phyloP scores from a whole-genome alignment of 2,329 filamentous ascomycete genomes.

The Magnaporthiopsis rhizophila region DNA sequence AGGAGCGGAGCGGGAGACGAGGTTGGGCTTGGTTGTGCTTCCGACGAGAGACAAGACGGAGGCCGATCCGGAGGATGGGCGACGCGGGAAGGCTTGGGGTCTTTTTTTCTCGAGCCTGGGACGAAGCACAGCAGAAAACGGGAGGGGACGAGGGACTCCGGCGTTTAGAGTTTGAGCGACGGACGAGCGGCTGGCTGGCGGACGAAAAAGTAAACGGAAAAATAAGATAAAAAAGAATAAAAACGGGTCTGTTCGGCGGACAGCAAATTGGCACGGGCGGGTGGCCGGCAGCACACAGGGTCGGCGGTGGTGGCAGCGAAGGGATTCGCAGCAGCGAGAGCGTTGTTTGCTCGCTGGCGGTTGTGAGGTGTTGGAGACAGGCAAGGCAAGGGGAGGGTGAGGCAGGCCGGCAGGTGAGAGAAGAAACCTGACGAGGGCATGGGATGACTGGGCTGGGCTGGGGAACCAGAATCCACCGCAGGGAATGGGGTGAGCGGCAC shows the following conservation, averaged over 20 bases:
- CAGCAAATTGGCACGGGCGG: neutral
- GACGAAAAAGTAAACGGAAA: neutral
- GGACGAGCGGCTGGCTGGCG: neutral
- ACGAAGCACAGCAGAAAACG: neutral
- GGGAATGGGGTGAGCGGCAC: conserved; percentile 5
- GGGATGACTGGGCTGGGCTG: conserved; percentile 3
- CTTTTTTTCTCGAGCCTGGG: neutral
- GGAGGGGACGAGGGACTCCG: neutral
- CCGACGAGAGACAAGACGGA: neutral
- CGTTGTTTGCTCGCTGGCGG: neutral
- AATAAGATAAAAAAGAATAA: neutral
- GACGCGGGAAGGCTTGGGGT: neutral
- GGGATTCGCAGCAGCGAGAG: conserved; percentile 1
- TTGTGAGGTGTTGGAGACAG: conserved; percentile 1
- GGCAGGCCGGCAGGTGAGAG: neutral
- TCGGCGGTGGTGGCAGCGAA: neutral
- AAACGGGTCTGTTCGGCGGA: neutral
- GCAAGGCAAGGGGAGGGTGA: conserved; percentile 2
- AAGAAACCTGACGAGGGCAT: conserved; percentile 3
- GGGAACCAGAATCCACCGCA: neutral
- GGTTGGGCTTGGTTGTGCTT: neutral
- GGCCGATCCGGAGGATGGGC: too few relatives aligned
- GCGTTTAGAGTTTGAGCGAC: conserved; percentile 3
- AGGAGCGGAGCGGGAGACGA: neutral
- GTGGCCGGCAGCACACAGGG: neutral